A percentile compares a stretch with the other conserved stretches of the same genome.
Conservation (phyloP, 768 basidiomycete species). For the Macrolepiota dolichaula region DNA sequence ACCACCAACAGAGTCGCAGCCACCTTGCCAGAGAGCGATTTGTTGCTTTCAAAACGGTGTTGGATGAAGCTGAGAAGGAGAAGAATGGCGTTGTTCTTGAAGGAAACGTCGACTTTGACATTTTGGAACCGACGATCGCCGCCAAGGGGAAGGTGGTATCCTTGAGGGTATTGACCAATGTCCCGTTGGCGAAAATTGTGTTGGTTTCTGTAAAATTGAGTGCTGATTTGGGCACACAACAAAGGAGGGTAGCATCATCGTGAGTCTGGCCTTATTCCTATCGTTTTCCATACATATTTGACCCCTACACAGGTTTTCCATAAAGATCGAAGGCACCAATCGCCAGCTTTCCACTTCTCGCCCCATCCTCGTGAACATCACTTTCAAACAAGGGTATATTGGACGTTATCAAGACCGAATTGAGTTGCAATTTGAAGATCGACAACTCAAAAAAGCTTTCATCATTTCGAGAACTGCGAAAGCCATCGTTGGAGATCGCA, state of each 20-base stretch:
- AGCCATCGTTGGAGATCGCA: conserved; percentile 43
- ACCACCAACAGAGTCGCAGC: conserved; percentile 24
- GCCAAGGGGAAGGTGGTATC: conserved; percentile 17
- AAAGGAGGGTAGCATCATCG: conserved; percentile 10
- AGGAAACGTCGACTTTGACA: conserved; percentile 46
- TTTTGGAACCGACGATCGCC: conserved; percentile 39
- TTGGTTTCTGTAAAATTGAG: conserved; percentile 16
- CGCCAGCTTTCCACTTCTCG: conserved; percentile 19
- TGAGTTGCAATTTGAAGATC: conserved; percentile 51
- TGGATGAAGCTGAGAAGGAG: conserved; percentile 54
- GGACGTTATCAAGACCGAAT: conserved; percentile 53
- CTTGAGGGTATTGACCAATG: conserved; percentile 24
- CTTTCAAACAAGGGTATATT: conserved; percentile 29
- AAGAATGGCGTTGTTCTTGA: conserved; percentile 47
- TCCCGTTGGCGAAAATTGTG: conserved; percentile 25
- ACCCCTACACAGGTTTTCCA: conserved; percentile 21
- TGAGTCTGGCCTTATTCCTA: neutral
- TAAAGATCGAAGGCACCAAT: conserved; percentile 15
- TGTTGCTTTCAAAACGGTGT: conserved; percentile 33
- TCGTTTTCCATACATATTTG: neutral
- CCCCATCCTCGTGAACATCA: conserved; percentile 27
- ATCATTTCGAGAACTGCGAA: conserved; percentile 43
- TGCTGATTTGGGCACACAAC: neutral
- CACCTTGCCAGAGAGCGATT: conserved; percentile 38
- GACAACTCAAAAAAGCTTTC: conserved; percentile 38